Evolutionary conservation across 768 basidiomycete genomes (phyloP), one percentile per base, ranked within the genome.

Genomic region (Lentinula sp.): DNA sequence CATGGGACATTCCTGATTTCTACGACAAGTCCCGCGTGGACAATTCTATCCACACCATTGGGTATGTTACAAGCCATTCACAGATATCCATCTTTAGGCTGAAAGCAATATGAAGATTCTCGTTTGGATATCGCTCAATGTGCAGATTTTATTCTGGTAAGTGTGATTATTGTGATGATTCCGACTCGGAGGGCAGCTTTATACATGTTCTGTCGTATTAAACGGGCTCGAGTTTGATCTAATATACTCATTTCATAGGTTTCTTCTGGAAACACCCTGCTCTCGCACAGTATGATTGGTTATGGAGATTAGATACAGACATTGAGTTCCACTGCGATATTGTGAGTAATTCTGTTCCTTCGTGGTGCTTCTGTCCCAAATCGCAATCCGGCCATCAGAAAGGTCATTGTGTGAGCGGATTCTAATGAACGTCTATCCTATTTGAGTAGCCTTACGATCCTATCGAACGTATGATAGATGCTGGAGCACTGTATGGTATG

Each of bases 311-410:
- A 2, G 71, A 72, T 58, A 68, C 71, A 16, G 71, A 72, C 59
- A 70, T 72, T 39, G 66, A 69, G 48, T 72, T 72, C 54, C 70
- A 72, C 61, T 72, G 71, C 53, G 71, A 72, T 49, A 60, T 72
- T 18, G 71, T 71, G 49, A 57, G 70, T 65, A n/a, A 6, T 49
- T 11, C 23, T 31, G 28, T 13, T 39, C 34, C 34, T 35, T 35
- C 13, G 5, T 28, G 16, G 7, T 46, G 10, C 13, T 32, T 50
- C 28, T 43, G 32, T 45, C 28, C 39, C 37, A 42, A 40, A 35
- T 46, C 35, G 13, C 57, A 9, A 46, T 51, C 28, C 52, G 45
- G 37, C 13, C 13, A 39, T 6, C 28, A 28, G 28, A 28, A 28
- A 28, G 28, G 28, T 28, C 28, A 28, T 28, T 28, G 3, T 28